A percentile compares a stretch with the other conserved stretches of the same genome.
Evolutionary conservation across 2,329 filamentous ascomycete genomes (phyloP).

Genomic region (Xylariaceae sp.): DNA sequence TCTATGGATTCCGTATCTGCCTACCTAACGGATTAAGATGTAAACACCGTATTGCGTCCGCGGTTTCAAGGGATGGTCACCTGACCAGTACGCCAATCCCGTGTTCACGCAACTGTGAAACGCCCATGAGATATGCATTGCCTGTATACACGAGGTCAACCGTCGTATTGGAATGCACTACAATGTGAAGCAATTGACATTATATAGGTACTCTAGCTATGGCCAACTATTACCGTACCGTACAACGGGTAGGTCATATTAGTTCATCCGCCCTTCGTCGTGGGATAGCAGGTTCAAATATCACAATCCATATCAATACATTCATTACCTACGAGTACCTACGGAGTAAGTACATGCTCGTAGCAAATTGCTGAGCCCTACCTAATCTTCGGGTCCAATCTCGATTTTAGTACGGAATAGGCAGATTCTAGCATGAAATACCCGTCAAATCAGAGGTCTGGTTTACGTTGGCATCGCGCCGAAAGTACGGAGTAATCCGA

Average conservation of each 20-base stretch:
- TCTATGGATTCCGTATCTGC: too few relatives aligned
- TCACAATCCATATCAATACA: not conserved
- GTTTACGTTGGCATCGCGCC: not conserved
- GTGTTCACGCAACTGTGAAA: not conserved
- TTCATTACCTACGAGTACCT: not conserved
- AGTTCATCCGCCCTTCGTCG: not conserved
- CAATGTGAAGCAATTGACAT: too few relatives aligned
- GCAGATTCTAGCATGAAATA: not conserved
- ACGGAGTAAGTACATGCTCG: too few relatives aligned
- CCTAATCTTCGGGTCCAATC: too few relatives aligned
- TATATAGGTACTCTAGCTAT: too few relatives aligned
- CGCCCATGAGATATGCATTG: not conserved
- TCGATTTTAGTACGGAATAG: not conserved
- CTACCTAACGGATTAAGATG: too few relatives aligned
- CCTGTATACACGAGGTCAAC: too few relatives aligned
- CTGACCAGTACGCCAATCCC: not conserved
- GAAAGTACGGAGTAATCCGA: not conserved
- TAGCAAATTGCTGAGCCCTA: too few relatives aligned
- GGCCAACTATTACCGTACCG: too few relatives aligned
- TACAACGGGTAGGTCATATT: not conserved
- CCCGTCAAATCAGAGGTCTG: not conserved
- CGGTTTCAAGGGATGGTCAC: not conserved
- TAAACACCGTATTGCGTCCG: too few relatives aligned
- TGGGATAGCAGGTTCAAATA: not conserved
- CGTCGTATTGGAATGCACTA: too few relatives aligned